These are phyloP conservation scores for Naumovozyma castellii DNA, from an alignment of 805 yeast genomes.

Conservation along the genomic window DNA sequence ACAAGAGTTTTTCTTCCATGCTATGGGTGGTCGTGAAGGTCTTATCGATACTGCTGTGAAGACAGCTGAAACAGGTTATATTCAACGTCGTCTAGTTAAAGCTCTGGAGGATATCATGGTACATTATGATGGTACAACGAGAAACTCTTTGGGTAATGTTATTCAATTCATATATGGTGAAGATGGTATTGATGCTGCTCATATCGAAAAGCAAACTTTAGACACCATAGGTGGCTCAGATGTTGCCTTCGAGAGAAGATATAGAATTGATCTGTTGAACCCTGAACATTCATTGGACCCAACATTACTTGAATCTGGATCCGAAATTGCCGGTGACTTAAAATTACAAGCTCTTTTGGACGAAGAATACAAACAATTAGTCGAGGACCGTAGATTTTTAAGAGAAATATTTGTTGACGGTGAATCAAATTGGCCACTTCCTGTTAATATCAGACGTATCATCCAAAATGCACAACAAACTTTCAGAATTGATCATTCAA, in stretches of 20 bases:
- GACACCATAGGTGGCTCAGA: conserved; percentile 94
- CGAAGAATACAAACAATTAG: conserved; percentile 71
- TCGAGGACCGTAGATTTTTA: conserved; percentile 66
- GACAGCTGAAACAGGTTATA: conserved; percentile 97
- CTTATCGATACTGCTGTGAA: conserved; percentile 98
- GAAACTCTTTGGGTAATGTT: conserved; percentile 94
- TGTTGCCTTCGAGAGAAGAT: conserved; percentile 69
- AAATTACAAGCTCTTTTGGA: conserved; percentile 74
- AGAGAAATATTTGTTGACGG: conserved; percentile 86
- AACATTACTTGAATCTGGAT: conserved; percentile 74
- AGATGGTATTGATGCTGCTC: conserved; percentile 97
- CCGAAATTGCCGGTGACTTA: conserved; percentile 83
- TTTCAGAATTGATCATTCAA: conserved; percentile 83
- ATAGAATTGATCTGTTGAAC: conserved; percentile 78
- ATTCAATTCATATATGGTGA: conserved; percentile 97
- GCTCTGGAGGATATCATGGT: conserved; percentile 97
- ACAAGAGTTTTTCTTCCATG: conserved; percentile 97
- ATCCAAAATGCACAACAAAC: conserved; percentile 95
- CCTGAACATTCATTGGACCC: conserved; percentile 55
- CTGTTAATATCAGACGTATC: conserved; percentile 93
- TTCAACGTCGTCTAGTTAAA: conserved; percentile 94
- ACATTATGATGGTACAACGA: conserved; percentile 95
- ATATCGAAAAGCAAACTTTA: conserved; percentile 90
- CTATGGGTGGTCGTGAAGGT: conserved; percentile 99
- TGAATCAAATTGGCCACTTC: conserved; percentile 95